Percentiles rank a stretch among this genome's conserved stretches.
Conservation (phyloP, 345 rosid species). For the Dovyalis caffra region DNA sequence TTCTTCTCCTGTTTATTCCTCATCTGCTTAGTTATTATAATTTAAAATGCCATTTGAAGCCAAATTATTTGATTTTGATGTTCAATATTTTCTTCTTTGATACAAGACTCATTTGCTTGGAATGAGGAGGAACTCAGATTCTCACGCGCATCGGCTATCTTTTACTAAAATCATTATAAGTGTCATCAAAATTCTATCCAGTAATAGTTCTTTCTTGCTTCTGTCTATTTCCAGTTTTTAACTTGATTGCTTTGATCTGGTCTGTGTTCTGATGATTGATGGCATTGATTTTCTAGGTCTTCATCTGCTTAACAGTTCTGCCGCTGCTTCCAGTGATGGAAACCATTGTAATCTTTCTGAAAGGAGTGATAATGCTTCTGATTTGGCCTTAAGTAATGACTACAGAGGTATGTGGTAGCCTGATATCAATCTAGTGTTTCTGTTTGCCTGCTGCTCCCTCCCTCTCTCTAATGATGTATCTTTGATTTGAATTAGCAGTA, state of each 20-base stretch:
- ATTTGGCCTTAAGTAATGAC: constrained; percentile 39
- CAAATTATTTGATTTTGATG: constrained; percentile 11
- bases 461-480: not conserved
- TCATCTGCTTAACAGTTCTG: constrained; percentile 36
- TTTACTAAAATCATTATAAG: constrained; percentile 57
- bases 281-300: constrained; percentile 47
- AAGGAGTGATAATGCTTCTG: constrained; percentile 31
- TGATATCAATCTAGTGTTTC: constrained; percentile 12
- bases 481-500: constrained; percentile 40
- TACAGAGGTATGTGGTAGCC: constrained; percentile 46
- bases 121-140: constrained; percentile 49
- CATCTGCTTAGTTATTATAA: not conserved
- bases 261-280: constrained; percentile 25
- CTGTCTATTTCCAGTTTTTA: not conserved
- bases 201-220: constrained; percentile 33
- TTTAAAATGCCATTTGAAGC: constrained; percentile 1
- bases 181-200: constrained; percentile 73
- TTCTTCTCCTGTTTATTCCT: constrained; percentile 10
- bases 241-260: not conserved
- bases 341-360: constrained; percentile 36
- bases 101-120: constrained; percentile 84
- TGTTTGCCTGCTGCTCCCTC: not conserved
- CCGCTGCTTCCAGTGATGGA: constrained; percentile 23
- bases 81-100: constrained; percentile 1
- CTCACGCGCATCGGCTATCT: constrained; percentile 43